phyloP scores from a whole-genome alignment of 2,329 filamentous ascomycete species.

The Fusarium sp. region DNA sequence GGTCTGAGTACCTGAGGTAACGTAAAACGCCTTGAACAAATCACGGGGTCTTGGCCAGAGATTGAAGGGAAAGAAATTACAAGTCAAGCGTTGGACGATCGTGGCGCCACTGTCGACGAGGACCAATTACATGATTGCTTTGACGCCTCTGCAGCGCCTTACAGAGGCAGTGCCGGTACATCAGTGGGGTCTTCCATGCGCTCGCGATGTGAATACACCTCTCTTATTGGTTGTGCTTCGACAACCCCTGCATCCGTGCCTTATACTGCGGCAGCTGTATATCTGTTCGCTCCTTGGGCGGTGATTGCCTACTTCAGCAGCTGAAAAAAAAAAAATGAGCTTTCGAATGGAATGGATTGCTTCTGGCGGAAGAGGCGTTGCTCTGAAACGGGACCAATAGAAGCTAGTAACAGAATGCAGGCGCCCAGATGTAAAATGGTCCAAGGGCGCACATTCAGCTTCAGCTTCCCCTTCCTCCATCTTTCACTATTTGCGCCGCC shows the following conservation, averaged over 20 bases:
- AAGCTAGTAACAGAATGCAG: background rate
- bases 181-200: background rate
- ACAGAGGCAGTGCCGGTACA: slow-evolving; percentile 19
- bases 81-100: background rate
- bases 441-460: background rate
- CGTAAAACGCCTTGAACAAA: background rate
- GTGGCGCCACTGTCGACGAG: background rate
- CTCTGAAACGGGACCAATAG: background rate
- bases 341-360: background rate
- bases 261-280: background rate
- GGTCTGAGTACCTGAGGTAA: too few species aligned
- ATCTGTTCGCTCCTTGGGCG: background rate
- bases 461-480: background rate
- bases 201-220: background rate
- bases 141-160: slow-evolving; percentile 1
- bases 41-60: background rate
- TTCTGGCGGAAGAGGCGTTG: background rate
- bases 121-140: background rate
- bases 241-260: background rate
- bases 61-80: background rate
- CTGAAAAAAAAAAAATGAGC: background rate
- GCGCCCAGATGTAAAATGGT: slow-evolving; percentile 2
- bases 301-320: slow-evolving; percentile 1
- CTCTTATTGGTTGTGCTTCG: background rate
- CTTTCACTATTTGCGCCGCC: background rate